Evolutionary conservation across 352 stramenopile genomes (phyloP), one percentile per base, ranked within the genome.

Genomic region (Pythium brachiatum): DNA sequence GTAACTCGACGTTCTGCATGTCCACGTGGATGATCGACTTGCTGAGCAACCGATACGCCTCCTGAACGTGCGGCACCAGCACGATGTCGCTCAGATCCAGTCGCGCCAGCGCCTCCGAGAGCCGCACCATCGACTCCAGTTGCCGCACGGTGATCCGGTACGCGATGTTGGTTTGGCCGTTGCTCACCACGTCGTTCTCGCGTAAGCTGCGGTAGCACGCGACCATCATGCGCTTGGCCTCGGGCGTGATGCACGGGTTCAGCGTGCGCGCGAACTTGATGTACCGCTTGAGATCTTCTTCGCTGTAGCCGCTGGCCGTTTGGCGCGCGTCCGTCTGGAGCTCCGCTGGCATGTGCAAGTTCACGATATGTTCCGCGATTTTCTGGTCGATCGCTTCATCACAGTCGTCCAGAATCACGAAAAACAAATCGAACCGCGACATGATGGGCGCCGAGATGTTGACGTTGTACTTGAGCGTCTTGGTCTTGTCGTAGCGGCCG

Each of bases 21-120:
- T 99, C 97, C 3, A 99, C 97, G 79, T 98, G 94, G 68, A 99
- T 99, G 64, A 99, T 99, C 39, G 89, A 98, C 67, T 98, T 99
- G 70, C 97, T 95, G 25, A 99, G 74, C 5, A 99, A 70, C 0
- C 97, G 86, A 64, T 98, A 99, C 0, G 98, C 97, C 73, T 99
- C 97, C 57, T 97, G 77, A 20, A 99, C 96, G 74, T 99, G 97
- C 23, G 80, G 73, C 20, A 96, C 78, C 25, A 87, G 66, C 48
- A 99, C 96, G 2, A 81, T 70, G 32, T 98, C 86, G 51, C 95
- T 97, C 48, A 99, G 86, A 71, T 99, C 95, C 21, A 99, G 74
- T 50, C 97, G 70, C 16, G 97, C 97, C 32, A 99, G 75, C 18
- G 92, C 97, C 75, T 99, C 97, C 0, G 94, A 98, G 29, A 99